Percentiles rank a stretch among this genome's conserved stretches.
These are phyloP conservation scores for Botrytis galanthina DNA, from an alignment of 2,329 filamentous ascomycete genomes.

Conservation along the genomic window DNA sequence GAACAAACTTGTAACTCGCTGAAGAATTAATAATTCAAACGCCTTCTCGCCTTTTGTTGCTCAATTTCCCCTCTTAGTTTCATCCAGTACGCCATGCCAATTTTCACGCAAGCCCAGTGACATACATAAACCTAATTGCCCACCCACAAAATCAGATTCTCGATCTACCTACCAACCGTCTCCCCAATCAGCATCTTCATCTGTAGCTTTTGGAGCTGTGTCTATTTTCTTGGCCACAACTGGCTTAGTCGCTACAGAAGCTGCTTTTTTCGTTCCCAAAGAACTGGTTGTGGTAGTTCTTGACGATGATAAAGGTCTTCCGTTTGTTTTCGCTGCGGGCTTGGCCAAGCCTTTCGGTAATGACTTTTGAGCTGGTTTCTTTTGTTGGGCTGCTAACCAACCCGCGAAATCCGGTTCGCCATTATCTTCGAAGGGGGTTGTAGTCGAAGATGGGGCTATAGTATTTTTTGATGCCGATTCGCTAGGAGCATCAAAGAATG, in stretches of 20 bases:
- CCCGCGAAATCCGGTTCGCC: constrained; percentile 94
- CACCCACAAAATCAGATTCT: neutral
- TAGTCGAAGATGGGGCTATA: constrained; percentile 35
- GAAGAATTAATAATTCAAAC: neutral
- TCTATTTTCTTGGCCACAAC: constrained; percentile 62
- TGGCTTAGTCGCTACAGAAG: constrained; percentile 27
- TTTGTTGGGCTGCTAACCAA: constrained; percentile 88
- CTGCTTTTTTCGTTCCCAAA: constrained; percentile 36
- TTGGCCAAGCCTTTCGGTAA: constrained; percentile 84
- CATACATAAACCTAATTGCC: neutral
- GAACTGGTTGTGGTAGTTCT: constrained; percentile 42
- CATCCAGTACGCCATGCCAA: constrained; percentile 11
- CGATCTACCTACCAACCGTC: constrained; percentile 54
- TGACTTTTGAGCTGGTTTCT: constrained; percentile 57
- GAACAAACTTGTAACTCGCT: neutral
- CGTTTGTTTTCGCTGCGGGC: constrained; percentile 38
- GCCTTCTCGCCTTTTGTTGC: constrained; percentile 11
- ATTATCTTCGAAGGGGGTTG: constrained; percentile 70
- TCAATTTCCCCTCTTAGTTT: neutral
- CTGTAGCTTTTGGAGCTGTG: constrained; percentile 60
- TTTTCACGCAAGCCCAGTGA: neutral
- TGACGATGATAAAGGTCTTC: constrained; percentile 38
- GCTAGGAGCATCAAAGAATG: constrained; percentile 42
- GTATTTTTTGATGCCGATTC: constrained; percentile 29
- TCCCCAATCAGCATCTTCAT: constrained; percentile 61